Evolutionary conservation across 2,329 filamentous ascomycete species (phyloP).

Genomic region (Cladosporium phlei): DNA sequence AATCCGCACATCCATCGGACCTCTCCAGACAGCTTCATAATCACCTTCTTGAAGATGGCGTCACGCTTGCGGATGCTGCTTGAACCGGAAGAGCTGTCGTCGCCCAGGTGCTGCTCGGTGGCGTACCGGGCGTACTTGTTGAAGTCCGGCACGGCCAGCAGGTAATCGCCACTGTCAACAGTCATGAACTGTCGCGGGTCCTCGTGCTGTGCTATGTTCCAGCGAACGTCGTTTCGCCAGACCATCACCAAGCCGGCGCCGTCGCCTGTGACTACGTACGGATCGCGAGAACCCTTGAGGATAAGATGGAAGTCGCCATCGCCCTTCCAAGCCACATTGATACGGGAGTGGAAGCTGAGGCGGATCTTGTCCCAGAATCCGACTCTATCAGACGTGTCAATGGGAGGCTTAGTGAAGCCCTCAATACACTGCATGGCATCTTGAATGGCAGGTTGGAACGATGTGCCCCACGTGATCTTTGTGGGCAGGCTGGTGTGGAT

Average conservation of each 20-base stretch:
- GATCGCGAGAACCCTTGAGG: conserved; percentile 83
- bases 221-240: conserved; percentile 90
- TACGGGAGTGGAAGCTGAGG: conserved; percentile 85
- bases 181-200: conserved; percentile 93
- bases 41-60: conserved; percentile 93
- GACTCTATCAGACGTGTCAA: conserved; percentile 87
- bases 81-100: conserved; percentile 55
- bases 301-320: conserved; percentile 93
- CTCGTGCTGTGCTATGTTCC: conserved; percentile 76
- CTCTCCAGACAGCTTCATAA: conserved; percentile 97
- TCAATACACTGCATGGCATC: conserved; percentile 99
- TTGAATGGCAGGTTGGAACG: conserved; percentile 95
- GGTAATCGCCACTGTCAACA: conserved; percentile 90
- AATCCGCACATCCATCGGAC: conserved; percentile 89
- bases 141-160: conserved; percentile 90
- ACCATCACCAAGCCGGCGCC: conserved; percentile 97
- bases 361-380: conserved; percentile 99
- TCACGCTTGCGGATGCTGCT: conserved; percentile 64
- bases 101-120: conserved; percentile 36
- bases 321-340: conserved; percentile 86
- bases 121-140: conserved; percentile 76
- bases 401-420: conserved; percentile 90
- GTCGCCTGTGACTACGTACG: conserved; percentile 86
- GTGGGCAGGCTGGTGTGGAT: conserved; percentile 92
- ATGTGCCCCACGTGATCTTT: conserved; percentile 92